Base-by-base conservation (phyloP, 768 basidiomycete genomes). In the Steccherinum ochraceum region DNA sequence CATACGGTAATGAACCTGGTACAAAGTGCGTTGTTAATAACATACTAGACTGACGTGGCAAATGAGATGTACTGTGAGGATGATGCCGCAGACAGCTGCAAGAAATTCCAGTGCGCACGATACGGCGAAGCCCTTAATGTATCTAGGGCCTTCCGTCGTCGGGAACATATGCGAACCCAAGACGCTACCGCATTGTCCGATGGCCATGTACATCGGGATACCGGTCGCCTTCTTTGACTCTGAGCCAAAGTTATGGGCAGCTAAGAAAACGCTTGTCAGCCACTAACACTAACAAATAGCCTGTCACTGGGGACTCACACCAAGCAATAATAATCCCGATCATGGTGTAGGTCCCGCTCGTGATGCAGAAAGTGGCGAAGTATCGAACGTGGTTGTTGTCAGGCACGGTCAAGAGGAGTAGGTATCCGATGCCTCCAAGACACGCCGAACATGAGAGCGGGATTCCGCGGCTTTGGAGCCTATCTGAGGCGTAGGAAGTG, bases 351-450 rank as follows among this genome's bases (percentile, higher is more conserved):
- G 86, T 89, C 35, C 86, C 86, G 48, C 80, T 77, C 0, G 83
- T 83, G 55, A 90, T 82, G 55, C 83, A 86, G 66, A 89, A 88
- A 11, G 80, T 81, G 11, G 86, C 84, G 58, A 90, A 90, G 59
- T 89, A 91, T 20, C 80, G 74, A n/a, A 73, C 84, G 27, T 79
- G 80, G 12, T 71, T 67, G 60, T 86, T 83, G 20, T 66, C 52
- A 1, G 65, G 71, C 0, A 82, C 78, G 2, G 74, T 67, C 12
- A 86, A 64, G 19, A 90, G 71, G 23, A 89, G 62, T 81, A 88
- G 61, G 58, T 87, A 89, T 24, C 87, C 84, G 46, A 80, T 66
- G 11, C 72, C 78, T 7, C 74, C 76, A 20, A 84, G 69, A 3
- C 58, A 52, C 50, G 73, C 70, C 2, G 77, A 67, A 16, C 69